phyloP scores from a whole-genome alignment of 164 flowering plant species.

The Cinnamomum chago region DNA sequence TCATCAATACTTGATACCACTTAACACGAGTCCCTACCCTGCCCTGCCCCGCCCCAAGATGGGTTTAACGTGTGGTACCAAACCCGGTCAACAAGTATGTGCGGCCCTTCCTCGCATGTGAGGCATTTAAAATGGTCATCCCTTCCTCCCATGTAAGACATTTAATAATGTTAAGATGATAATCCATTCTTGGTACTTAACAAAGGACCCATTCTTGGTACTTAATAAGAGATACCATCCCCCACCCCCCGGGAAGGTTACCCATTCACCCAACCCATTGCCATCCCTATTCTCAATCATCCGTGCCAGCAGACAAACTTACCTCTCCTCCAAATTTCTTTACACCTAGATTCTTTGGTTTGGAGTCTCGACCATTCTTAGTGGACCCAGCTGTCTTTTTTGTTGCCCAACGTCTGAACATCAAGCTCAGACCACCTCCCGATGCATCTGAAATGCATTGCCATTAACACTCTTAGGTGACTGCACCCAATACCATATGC shows the following conservation, averaged over 20 bases:
- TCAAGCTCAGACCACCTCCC: slow-evolving; percentile 51
- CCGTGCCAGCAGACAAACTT: background rate
- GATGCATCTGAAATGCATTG: slow-evolving; percentile 40
- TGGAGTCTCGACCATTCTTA: slow-evolving; percentile 94
- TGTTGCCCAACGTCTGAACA: slow-evolving; percentile 90
- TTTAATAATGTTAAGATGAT: background rate
- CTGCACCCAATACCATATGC: background rate
- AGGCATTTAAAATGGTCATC: background rate
- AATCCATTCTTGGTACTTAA: too few species aligned
- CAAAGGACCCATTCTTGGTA: too few species aligned
- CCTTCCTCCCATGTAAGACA: background rate
- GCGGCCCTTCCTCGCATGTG: too few species aligned
- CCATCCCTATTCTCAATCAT: too few species aligned
- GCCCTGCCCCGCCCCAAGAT: background rate
- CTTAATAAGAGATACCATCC: too few species aligned
- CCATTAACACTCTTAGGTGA: background rate
- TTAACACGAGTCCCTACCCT: too few species aligned
- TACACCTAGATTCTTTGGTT: slow-evolving; percentile 86
- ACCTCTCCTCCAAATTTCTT: slow-evolving; percentile 99
- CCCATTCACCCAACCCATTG: too few species aligned
- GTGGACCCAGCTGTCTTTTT: slow-evolving; percentile 93
- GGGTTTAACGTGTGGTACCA: background rate
- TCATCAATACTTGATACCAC: too few species aligned
- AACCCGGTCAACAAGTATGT: background rate
- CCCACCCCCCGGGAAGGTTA: too few species aligned